Evolutionary conservation across 2,329 filamentous ascomycete species (phyloP), one percentile per base, ranked within the genome.

Genomic region (Stagonosporopsis tanaceti): DNA sequence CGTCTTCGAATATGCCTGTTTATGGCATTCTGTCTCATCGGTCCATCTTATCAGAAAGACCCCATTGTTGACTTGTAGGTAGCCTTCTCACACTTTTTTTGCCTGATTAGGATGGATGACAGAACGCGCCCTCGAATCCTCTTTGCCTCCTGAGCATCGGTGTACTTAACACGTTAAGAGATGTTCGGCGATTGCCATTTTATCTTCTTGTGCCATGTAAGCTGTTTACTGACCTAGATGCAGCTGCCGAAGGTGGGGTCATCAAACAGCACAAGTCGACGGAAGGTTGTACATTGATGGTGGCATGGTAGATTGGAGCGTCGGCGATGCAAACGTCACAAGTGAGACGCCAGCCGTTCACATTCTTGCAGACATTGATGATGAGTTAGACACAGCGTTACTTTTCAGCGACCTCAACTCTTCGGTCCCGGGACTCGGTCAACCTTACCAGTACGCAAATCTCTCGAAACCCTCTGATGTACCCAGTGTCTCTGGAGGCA

Each of bases 201-300:
- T 11, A 8, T 17, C 4, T 40, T 15, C n/a, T 22, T 3, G 14
- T 28, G 50, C 37, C 14, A n/a, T 27, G 9, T 32, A 17, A 41
- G 37, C 22, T 35, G 11, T 20, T 41, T 35, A 28, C 53, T 56
- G 35, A 56, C 46, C 6, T 30, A 8, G 32, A 34, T 7, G n/a
- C 35, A 66, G 64, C 53, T 80, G 78, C 61, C 70, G 78, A 39
- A 66, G 77, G 54, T 79, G 74, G 74, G 84, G 83, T 41, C 87
- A 89, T 67, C 84, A 87, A 68, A 85, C 85, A 7, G 80, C 86
- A 6, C 78, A 87, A 9, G 79, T 89, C 42, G 85, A 87, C 67
- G 73, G 81, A 39, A 82, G 80, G 60, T 75, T 89, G 20, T 89
- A 86, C 68, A 85, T 89, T 50, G 86, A 89, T 65, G 87, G 87